Conservation (phyloP, 108 stramenopile species). For the Pinguiococcus pyrenoidosus region DNA sequence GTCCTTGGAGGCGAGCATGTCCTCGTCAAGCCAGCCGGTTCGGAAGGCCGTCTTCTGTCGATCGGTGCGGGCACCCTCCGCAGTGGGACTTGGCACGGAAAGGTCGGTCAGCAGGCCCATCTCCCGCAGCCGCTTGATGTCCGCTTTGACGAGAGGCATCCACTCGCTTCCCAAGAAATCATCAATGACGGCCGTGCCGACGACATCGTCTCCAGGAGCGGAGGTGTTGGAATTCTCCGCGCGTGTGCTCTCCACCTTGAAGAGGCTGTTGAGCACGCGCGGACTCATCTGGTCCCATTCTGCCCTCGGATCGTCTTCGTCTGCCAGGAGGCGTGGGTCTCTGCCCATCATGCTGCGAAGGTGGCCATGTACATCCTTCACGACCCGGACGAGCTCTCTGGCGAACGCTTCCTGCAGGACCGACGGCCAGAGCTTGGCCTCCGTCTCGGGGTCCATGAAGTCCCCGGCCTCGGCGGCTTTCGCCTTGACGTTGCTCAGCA, state of each 20-base stretch:
- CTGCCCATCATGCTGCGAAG: not conserved
- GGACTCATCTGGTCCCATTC: not conserved
- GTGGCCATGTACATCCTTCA: not conserved
- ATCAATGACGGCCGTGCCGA: not conserved
- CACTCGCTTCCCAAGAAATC: too few relatives aligned
- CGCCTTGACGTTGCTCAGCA: conserved; percentile 1
- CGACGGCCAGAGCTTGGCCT: not conserved
- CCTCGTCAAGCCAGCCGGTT: not conserved
- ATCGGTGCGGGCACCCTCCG: not conserved
- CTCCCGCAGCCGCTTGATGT: too few relatives aligned
- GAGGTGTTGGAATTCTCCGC: not conserved
- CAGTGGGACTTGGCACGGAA: not conserved
- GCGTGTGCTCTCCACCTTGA: not conserved
- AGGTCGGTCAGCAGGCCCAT: conserved; percentile 2
- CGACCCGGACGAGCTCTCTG: not conserved
- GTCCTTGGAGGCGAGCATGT: not conserved
- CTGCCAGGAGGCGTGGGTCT: not conserved
- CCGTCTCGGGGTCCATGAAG: conserved; percentile 4
- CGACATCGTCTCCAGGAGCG: not conserved
- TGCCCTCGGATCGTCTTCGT: not conserved
- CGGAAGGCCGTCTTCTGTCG: not conserved
- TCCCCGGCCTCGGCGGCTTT: conserved; percentile 6
- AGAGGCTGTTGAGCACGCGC: not conserved
- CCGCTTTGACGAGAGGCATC: too few relatives aligned
- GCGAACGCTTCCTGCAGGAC: conserved; percentile 8